phyloP scores from a whole-genome alignment of 495 filamentous ascomycete genomes.

The Neurospora pannonica region DNA sequence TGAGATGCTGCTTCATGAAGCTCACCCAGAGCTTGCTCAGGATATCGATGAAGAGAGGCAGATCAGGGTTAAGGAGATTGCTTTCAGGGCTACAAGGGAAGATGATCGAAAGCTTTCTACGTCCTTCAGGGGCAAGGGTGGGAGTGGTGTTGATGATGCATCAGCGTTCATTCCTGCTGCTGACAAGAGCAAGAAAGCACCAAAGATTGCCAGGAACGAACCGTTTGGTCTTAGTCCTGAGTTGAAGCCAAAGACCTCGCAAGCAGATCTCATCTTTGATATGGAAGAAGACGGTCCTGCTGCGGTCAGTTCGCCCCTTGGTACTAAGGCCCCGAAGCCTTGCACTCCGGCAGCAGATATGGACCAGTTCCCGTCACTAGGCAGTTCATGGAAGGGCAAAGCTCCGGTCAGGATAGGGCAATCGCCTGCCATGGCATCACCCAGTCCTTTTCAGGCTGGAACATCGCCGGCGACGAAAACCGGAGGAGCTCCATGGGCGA shows the following conservation, averaged over 20 bases:
- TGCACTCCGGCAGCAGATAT: constrained; percentile 1
- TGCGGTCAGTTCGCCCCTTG: constrained; percentile 10
- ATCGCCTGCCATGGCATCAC: background rate
- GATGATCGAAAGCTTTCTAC: constrained; percentile 47
- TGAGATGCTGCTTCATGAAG: constrained; percentile 59
- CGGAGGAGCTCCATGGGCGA: constrained; percentile 50
- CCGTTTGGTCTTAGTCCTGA: constrained; percentile 40
- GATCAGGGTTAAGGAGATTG: constrained; percentile 39
- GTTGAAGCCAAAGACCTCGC: constrained; percentile 55
- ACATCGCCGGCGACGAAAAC: background rate
- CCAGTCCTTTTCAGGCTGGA: background rate
- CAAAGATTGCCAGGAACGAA: constrained; percentile 37
- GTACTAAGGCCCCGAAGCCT: constrained; percentile 5
- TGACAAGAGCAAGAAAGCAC: constrained; percentile 42
- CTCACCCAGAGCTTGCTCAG: constrained; percentile 50
- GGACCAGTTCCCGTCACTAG: constrained; percentile 14
- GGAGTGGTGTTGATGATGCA: constrained; percentile 46
- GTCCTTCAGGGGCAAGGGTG: constrained; percentile 36
- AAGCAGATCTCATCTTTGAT: constrained; percentile 78
- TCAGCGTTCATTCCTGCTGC: constrained; percentile 39
- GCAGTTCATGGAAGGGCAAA: constrained; percentile 15
- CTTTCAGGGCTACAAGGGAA: constrained; percentile 49
- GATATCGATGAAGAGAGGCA: constrained; percentile 45
- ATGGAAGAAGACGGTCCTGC: constrained; percentile 71
- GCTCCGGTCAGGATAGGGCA: constrained; percentile 4